phyloP scores from a whole-genome alignment of 805 yeast species.

The Zygosaccharomyces rouxii region DNA sequence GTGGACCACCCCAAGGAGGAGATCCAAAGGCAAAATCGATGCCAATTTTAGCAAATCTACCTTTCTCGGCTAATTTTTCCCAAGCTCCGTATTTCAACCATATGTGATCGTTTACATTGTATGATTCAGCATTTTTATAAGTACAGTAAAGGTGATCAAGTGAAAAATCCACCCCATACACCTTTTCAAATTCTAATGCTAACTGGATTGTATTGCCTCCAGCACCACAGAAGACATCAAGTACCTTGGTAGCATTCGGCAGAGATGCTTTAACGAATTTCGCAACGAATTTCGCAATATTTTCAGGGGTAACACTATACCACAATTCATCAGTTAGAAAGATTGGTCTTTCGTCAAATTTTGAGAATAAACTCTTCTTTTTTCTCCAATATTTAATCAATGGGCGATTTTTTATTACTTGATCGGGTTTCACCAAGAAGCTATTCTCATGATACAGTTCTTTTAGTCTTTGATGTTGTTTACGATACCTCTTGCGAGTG shows the following conservation, averaged over 20 bases:
- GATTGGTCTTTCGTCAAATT: conserved; percentile 59
- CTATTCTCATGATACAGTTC: conserved; percentile 13
- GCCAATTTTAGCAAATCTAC: conserved; percentile 19
- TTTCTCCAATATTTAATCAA: conserved; percentile 55
- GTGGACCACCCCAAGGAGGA: conserved; percentile 88
- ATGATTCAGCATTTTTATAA: conserved; percentile 58
- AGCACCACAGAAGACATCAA: conserved; percentile 82
- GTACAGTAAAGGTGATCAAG: conserved; percentile 62
- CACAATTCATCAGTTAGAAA: conserved; percentile 68
- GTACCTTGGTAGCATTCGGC: conserved; percentile 44
- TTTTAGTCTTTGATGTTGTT: conserved; percentile 18
- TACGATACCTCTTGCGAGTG: conserved; percentile 19
- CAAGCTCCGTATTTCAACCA: conserved; percentile 48
- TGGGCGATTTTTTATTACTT: conserved; percentile 13
- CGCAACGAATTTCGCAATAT: conserved; percentile 57
- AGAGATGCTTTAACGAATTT: conserved; percentile 47
- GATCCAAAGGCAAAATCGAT: conserved; percentile 56
- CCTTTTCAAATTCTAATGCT: conserved; percentile 51
- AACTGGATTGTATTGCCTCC: conserved; percentile 84
- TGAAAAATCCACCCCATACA: conserved; percentile 61
- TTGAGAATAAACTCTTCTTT: conserved; percentile 56
- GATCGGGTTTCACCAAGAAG: conserved; percentile 18
- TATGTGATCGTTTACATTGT: conserved; percentile 51
- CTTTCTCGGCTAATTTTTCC: conserved; percentile 25
- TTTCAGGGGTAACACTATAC: conserved; percentile 87